A percentile compares a stretch with the other conserved stretches of the same genome.
Conservation (phyloP, 1,284 basidiomycete genomes). For the Pascua guehoae region DNA sequence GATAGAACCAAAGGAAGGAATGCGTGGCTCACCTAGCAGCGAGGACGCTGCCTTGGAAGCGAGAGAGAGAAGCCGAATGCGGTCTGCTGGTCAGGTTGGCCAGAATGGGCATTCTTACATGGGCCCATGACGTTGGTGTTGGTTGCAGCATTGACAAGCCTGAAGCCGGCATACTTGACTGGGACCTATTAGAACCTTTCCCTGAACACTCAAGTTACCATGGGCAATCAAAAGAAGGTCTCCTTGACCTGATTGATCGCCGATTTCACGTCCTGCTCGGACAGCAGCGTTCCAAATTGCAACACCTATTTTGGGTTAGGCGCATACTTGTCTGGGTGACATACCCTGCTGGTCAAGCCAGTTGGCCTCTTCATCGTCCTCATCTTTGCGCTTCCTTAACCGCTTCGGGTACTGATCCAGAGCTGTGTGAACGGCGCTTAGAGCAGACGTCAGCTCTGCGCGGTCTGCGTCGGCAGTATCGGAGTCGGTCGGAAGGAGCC, state of each 20-base stretch:
- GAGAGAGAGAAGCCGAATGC: constrained; percentile 5
- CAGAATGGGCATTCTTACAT: not conserved
- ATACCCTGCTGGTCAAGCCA: constrained; percentile 12
- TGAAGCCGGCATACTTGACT: constrained; percentile 12
- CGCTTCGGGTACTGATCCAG: constrained; percentile 1
- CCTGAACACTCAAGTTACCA: not conserved
- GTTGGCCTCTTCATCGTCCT: constrained; percentile 5
- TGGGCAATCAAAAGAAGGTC: constrained; percentile 5
- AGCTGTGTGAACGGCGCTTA: not conserved
- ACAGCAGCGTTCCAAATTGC: constrained; percentile 10
- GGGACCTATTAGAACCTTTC: not conserved
- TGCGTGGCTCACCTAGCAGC: not conserved
- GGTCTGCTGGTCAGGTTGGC: constrained; percentile 1
- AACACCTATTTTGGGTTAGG: constrained; percentile 5
- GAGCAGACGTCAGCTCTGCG: not conserved
- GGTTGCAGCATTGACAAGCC: constrained; percentile 6
- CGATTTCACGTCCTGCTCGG: not conserved
- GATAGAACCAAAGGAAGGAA: not conserved
- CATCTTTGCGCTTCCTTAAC: not conserved
- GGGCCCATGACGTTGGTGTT: not conserved
- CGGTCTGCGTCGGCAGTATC: constrained; percentile 1
- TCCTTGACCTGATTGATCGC: not conserved
- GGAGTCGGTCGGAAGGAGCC: constrained; percentile 5
- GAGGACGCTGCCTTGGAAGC: not conserved
- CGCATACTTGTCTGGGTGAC: not conserved